These are phyloP conservation scores for Fragilaria crotonensis DNA, from an alignment of 108 stramenopile genomes.

Conservation along the genomic window DNA sequence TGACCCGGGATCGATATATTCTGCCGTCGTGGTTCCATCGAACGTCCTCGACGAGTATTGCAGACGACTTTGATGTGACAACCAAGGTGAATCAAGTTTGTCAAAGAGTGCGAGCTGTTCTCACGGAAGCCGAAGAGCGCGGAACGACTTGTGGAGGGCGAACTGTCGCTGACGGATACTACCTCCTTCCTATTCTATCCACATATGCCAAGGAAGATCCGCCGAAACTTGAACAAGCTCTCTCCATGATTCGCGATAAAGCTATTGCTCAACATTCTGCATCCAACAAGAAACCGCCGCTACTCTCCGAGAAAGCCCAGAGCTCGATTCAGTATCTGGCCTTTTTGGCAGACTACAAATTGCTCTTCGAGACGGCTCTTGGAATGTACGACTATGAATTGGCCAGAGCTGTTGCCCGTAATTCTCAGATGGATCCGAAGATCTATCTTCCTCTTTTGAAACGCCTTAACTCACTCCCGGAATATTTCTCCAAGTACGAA, in stretches of 20 bases:
- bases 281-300: slow-evolving; percentile 34
- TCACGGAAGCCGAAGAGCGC: slow-evolving; percentile 46
- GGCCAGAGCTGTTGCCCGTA: slow-evolving; percentile 81
- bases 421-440: slow-evolving; percentile 93
- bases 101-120: slow-evolving; percentile 44
- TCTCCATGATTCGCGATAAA: slow-evolving; percentile 54
- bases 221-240: slow-evolving; percentile 69
- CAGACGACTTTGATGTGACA: slow-evolving; percentile 36
- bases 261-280: slow-evolving; percentile 19
- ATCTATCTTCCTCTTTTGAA: slow-evolving; percentile 83
- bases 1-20: slow-evolving; percentile 58
- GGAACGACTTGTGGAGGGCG: slow-evolving; percentile 29
- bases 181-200: slow-evolving; percentile 75
- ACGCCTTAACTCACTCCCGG: slow-evolving; percentile 54
- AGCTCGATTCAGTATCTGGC: slow-evolving; percentile 83
- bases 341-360: slow-evolving; percentile 78
- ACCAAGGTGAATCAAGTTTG: slow-evolving; percentile 79
- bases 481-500: slow-evolving; percentile 48
- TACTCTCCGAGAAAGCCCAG: slow-evolving; percentile 67
- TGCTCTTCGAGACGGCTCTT: slow-evolving; percentile 81
- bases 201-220: slow-evolving; percentile 86
- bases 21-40: slow-evolving; percentile 53
- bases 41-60: background rate
- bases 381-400: slow-evolving; percentile 90
- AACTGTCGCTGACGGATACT: slow-evolving; percentile 43